Conservation (phyloP, 2,329 filamentous ascomycete species). For the Fusarium protoensiforme region DNA sequence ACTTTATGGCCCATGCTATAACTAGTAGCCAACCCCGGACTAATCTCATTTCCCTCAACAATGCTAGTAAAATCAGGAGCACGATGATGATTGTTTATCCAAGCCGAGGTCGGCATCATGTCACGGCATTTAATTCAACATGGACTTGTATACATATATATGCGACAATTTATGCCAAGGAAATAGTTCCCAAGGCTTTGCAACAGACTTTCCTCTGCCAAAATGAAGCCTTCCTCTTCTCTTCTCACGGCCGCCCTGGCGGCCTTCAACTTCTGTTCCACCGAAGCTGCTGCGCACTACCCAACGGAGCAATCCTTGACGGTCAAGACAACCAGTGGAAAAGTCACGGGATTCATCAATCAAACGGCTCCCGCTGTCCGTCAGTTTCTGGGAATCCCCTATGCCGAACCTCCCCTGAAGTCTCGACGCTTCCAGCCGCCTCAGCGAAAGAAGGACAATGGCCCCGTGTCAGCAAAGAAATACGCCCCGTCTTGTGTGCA, state of each 20-base stretch:
- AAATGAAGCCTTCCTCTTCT: background rate
- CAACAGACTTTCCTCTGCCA: background rate
- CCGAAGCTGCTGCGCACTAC: background rate
- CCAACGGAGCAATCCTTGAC: background rate
- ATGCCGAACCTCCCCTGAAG: constrained; percentile 65
- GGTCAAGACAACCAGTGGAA: constrained; percentile 19
- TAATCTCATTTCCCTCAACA: background rate
- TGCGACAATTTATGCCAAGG: background rate
- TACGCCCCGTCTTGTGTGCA: constrained; percentile 47
- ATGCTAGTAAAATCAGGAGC: background rate
- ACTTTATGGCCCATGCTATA: background rate
- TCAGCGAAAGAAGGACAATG: constrained; percentile 40
- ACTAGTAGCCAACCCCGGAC: background rate
- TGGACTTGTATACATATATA: background rate
- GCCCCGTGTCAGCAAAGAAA: constrained; percentile 36
- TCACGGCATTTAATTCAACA: background rate
- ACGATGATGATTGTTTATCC: background rate
- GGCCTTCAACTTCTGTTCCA: background rate
- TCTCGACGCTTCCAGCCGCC: constrained; percentile 58
- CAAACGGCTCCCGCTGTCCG: constrained; percentile 21
- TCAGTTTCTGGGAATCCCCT: constrained; percentile 58
- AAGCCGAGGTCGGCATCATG: background rate
- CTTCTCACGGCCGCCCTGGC: background rate
- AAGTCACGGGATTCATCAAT: constrained; percentile 27
- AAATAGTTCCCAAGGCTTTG: background rate